Conservation (phyloP, 306 rosid species). For the Prinsepia uniflora region DNA sequence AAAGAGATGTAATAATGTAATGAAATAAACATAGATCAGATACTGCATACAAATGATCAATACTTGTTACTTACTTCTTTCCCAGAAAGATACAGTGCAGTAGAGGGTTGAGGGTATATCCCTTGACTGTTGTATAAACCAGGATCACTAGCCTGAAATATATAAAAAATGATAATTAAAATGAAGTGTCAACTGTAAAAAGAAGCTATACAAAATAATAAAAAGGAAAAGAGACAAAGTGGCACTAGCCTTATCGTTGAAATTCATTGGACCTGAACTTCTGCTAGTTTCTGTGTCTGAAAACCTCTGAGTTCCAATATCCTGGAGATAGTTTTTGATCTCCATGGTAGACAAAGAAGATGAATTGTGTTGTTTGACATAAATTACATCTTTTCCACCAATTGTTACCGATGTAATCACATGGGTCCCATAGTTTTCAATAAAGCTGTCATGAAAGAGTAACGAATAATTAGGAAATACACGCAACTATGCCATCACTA, state of each 20-base stretch:
- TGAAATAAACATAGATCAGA: background rate
- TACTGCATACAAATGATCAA: background rate
- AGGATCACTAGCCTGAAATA: slow-evolving; percentile 61
- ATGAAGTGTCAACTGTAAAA: background rate
- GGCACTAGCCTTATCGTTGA: slow-evolving; percentile 78
- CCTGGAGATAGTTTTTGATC: slow-evolving; percentile 70
- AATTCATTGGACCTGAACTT: slow-evolving; percentile 58
- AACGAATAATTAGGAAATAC: slow-evolving; percentile 25
- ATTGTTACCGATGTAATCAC: slow-evolving; percentile 75
- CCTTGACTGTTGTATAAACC: slow-evolving; percentile 76
- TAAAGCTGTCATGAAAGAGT: slow-evolving; percentile 56
- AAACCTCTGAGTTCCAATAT: slow-evolving; percentile 75
- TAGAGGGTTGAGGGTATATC: slow-evolving; percentile 77
- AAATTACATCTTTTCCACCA: slow-evolving; percentile 87
- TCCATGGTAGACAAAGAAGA: slow-evolving; percentile 71
- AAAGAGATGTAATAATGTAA: no score
- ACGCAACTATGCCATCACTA: slow-evolving; percentile 17
- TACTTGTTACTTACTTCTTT: slow-evolving; percentile 60
- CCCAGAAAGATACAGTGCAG: slow-evolving; percentile 55
- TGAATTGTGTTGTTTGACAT: slow-evolving; percentile 69
- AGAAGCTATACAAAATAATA: slow-evolving; percentile 5
- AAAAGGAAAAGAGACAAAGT: slow-evolving; percentile 4
- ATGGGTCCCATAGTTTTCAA: slow-evolving; percentile 86
- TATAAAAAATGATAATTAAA: slow-evolving; percentile 10
- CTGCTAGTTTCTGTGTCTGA: slow-evolving; percentile 45